Base-by-base conservation (phyloP, 331 rosid species). In the Saraca asoca region DNA sequence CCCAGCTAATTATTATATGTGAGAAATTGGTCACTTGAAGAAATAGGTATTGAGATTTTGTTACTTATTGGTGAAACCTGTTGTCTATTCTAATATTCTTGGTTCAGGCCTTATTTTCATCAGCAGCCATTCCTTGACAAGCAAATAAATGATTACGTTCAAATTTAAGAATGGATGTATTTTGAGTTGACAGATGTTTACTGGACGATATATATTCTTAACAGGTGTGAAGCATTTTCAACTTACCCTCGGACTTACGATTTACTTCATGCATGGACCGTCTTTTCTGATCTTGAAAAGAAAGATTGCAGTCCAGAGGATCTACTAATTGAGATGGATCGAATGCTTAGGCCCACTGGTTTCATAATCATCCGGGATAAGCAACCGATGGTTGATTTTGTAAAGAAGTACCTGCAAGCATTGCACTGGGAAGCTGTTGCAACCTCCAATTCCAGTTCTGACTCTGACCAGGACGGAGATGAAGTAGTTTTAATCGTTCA, bases 361-460 rank as follows among this genome's bases (percentile, higher is more conserved):
- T 91, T 88, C 9, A 19, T 79, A 64, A 88, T 91, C 66, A 71
- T 91, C 73, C 73, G 51, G 0, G 91, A 88, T 68, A 91, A 88
- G 54, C 94, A 71, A 39, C 71, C 85, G 0, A 82, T 84, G 75
- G 75, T 91, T 29, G 89, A 91, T 73, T 81, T 77, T 8, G 44
- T 88, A 35, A 88, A 84, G 78, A 91, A 81, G 65, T 81, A 88
- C 69, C 56, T 81, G 41, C 58, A 82, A 2, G 80, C 87, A 8
- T 69, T 91, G 84, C 95, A 88, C 79, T 91, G 95, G 94, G 94
- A 91, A 79, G 85, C 53, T 68, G 82, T 91, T 74, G 83, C 88
- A 66, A 74, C 82, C 6, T 62, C 70, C 5, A 83, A 81, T 64
- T 57, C 84, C 18, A 46, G 77, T 74, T 79, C 83, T 12, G 89